Conservation (phyloP, 2,329 filamentous ascomycete species). For the Botrytis byssoidea region DNA sequence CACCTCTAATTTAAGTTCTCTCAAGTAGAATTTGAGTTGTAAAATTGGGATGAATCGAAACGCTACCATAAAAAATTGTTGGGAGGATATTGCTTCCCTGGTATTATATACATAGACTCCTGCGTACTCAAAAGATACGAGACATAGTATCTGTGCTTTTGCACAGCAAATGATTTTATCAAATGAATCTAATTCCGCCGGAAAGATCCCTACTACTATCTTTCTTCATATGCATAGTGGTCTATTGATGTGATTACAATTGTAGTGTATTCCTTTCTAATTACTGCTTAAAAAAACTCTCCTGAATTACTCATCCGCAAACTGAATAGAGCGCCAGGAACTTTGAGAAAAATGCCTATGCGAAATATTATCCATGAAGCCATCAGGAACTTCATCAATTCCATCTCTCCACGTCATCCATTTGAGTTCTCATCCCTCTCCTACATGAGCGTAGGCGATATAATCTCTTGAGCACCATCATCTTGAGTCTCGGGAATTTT, state of each 20-base stretch:
- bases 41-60: background rate
- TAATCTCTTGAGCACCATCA: too few relatives aligned
- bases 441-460: too few relatives aligned
- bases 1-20: too few relatives aligned
- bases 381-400: fast-evolving
- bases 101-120: background rate
- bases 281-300: background rate
- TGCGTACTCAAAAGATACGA: background rate
- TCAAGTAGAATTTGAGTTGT: background rate
- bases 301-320: background rate
- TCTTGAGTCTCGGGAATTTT: too few relatives aligned
- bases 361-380: too few relatives aligned
- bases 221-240: background rate
- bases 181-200: background rate
- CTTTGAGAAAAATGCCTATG: too few relatives aligned
- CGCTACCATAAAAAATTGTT: background rate
- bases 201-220: background rate
- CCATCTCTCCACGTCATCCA: background rate
- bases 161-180: fast-evolving
- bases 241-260: background rate
- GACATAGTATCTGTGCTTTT: background rate
- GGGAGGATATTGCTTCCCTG: background rate
- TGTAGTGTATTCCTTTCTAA: background rate
- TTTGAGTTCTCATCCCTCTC: background rate
- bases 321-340: background rate